Conservation (phyloP, 371 early-diverging fungal species). For the Choanephora cucurbitarum region DNA sequence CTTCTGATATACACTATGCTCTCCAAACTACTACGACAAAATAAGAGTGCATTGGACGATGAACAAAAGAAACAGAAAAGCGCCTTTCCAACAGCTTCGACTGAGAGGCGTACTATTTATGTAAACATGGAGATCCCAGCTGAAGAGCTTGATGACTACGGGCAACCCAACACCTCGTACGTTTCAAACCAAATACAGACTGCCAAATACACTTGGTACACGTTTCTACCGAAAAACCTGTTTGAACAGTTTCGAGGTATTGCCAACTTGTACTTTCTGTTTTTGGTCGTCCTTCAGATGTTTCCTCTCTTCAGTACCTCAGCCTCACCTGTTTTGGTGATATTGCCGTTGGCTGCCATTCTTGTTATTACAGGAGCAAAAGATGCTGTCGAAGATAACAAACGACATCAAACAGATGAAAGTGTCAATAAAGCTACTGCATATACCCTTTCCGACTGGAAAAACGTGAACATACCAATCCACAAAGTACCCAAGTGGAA, state of each 20-base stretch:
- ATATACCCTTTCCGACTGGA: conserved; percentile 56
- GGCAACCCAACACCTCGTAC: conserved; percentile 33
- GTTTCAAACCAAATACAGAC: conserved; percentile 76
- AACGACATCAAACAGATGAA: conserved; percentile 83
- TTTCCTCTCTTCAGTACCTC: conserved; percentile 74
- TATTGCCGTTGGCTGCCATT: conserved; percentile 85
- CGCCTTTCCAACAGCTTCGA: conserved; percentile 41
- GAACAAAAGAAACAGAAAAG: conserved; percentile 20
- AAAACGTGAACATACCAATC: conserved; percentile 57
- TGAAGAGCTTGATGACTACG: conserved; percentile 45
- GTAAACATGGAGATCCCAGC: conserved; percentile 47
- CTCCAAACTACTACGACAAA: neutral
- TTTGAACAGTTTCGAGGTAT: conserved; percentile 91
- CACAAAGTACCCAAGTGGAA: conserved; percentile 44
- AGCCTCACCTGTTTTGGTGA: conserved; percentile 73
- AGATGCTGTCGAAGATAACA: conserved; percentile 94
- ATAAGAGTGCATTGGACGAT: neutral
- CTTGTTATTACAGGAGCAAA: conserved; percentile 87
- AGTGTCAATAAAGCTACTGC: conserved; percentile 70
- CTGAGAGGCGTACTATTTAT: conserved; percentile 45
- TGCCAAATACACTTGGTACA: conserved; percentile 83
- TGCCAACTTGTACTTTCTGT: conserved; percentile 93
- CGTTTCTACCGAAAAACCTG: conserved; percentile 93
- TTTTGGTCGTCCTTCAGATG: conserved; percentile 85
- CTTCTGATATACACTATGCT: neutral